A percentile compares a stretch with the other conserved stretches of the same genome.
Conservation (phyloP, 2,329 filamentous ascomycete genomes). For the Alternaria hordeiaustralica region DNA sequence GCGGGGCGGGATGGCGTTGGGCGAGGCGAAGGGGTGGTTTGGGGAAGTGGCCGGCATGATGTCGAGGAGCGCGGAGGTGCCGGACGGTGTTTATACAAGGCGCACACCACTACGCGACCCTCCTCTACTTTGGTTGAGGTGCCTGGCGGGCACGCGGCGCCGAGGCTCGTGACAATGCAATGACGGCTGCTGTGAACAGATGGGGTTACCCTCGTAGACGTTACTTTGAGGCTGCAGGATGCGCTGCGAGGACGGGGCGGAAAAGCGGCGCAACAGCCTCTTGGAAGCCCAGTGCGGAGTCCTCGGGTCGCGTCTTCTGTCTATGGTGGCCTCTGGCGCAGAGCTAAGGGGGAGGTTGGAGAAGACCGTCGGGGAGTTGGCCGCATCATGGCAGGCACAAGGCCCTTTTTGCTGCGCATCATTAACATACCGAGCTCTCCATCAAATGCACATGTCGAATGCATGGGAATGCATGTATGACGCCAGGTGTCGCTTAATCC, state of each 20-base stretch:
- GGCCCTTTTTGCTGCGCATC: slow-evolving; percentile 8
- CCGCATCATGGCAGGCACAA: background rate
- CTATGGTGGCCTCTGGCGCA: background rate
- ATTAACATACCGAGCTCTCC: background rate
- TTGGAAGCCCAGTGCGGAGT: slow-evolving; percentile 4
- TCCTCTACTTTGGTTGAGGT: background rate
- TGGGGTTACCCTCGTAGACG: background rate
- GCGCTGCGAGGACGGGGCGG: slow-evolving; percentile 5
- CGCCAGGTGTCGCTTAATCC: slow-evolving; percentile 16
- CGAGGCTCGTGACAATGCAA: slow-evolving; percentile 9
- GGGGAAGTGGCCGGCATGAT: slow-evolving; percentile 26
- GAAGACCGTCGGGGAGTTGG: background rate
- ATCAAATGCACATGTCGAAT: slow-evolving; percentile 4
- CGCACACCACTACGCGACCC: background rate
- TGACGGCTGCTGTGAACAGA: slow-evolving; percentile 8
- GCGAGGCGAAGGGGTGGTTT: slow-evolving; percentile 43
- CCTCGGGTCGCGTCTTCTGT: slow-evolving; percentile 1
- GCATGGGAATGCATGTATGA: slow-evolving; percentile 17
- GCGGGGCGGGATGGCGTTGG: slow-evolving; percentile 50
- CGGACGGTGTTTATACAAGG: background rate
- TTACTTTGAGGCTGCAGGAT: slow-evolving; percentile 7
- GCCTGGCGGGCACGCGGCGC: slow-evolving; percentile 5
- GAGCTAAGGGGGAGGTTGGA: background rate
- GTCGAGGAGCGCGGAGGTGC: slow-evolving; percentile 3
- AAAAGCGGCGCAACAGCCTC: background rate